Evolutionary conservation across 768 basidiomycete genomes (phyloP), one percentile per base, ranked within the genome.

Genomic region (Mycena albidolilacea): DNA sequence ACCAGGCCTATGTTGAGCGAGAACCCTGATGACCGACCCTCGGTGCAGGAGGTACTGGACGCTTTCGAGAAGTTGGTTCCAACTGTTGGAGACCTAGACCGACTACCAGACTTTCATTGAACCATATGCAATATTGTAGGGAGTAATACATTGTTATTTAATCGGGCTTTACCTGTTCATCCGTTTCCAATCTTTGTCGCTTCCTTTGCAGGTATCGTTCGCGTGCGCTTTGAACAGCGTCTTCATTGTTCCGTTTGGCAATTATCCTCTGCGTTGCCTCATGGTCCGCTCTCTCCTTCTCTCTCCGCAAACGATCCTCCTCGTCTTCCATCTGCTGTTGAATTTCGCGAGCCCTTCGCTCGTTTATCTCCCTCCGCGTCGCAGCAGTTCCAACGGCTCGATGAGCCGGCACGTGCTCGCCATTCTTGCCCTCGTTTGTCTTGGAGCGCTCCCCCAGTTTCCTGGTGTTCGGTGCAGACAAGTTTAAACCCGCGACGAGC

Each of bases 401-500:
- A 79, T 96, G 92, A 4, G 82, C 79, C 66, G 89, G 80, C 0
- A 84, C 82, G 15, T 84, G 79, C 38, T 83, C 84, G 39, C 78
- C 70, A 37, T 75, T 76, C n/a, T 77, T 73, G 54, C 63, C 80
- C 35, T 76, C 68, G 64, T 80, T 75, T 12, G 77, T 70, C 14
- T 73, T 77, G 46, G 78, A 78, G 54, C 86, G 85, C 60, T 86
- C 79, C 17, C 91, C 91, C n/a, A 94, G 84, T 64, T 87, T 86
- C 69, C 95, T 88, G 7, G 94, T 95, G 79, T 95, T 94, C 46
- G 93, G 90, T 71, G 94, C 89, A 43, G 95, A 91, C 57, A 99
- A 87, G 80, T 99, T 99, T 68, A 99, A 84, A 2, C 98, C 98
- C 6, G 97, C 97, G 23, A 93, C 90, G 57, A 99, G 86, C 9